These are phyloP conservation scores for Linderina pennispora DNA, from an alignment of 192 early-diverging fungal genomes.

Conservation along the genomic window DNA sequence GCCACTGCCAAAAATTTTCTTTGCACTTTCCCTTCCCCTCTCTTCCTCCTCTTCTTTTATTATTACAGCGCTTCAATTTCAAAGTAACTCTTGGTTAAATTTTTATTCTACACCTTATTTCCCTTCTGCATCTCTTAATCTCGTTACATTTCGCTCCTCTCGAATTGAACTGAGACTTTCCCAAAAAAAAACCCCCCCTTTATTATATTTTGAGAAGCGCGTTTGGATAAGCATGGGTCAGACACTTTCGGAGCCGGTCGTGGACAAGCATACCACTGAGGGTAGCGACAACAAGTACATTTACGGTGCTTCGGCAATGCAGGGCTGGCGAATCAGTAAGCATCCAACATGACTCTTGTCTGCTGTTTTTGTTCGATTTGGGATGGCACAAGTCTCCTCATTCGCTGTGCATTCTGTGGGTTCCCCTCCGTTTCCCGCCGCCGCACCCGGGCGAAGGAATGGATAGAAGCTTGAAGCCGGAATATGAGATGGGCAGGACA, in stretches of 20 bases:
- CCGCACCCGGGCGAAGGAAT: too few relatives aligned
- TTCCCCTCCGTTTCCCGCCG: too few relatives aligned
- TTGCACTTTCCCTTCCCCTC: background rate
- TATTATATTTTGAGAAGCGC: too few relatives aligned
- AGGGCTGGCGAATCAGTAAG: conserved; percentile 85
- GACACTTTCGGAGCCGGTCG: conserved; percentile 89
- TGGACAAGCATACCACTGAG: conserved; percentile 75
- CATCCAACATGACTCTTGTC: too few relatives aligned
- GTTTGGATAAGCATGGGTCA: conserved; percentile 93
- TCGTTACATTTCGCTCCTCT: background rate
- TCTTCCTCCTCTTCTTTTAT: too few relatives aligned
- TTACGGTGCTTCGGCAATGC: conserved; percentile 90
- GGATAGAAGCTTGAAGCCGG: background rate
- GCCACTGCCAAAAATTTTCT: too few relatives aligned
- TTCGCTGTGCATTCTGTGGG: too few relatives aligned
- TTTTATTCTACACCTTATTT: background rate
- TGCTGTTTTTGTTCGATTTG: too few relatives aligned
- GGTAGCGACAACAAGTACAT: conserved; percentile 70
- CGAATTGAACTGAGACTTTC: too few relatives aligned
- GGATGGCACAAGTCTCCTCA: too few relatives aligned
- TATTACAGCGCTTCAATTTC: background rate
- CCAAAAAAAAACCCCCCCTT: too few relatives aligned
- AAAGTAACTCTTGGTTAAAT: background rate
- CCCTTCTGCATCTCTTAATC: background rate
- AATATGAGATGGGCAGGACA: background rate